Evolutionary conservation across 805 yeast species (phyloP), one percentile per base, ranked within the genome.

Genomic region (Cyberlindnera mrakii): DNA sequence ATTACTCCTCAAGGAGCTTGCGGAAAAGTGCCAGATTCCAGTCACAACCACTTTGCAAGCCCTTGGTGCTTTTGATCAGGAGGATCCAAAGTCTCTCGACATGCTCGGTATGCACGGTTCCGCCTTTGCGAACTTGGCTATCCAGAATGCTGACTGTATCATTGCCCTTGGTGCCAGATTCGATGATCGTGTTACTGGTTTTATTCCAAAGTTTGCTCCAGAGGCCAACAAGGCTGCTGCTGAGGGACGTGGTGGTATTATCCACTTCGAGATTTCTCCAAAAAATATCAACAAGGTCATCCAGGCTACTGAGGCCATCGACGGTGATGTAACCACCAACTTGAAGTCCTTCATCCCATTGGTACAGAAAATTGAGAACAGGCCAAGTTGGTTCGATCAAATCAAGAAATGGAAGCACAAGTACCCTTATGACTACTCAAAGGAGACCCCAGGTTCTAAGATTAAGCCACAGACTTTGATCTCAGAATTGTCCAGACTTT

Each of bases 71-170:
- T 93, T 82, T 59, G 96, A 93, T 67, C 98, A 93, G 71, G 77
- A 74, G 49, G 96, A 90, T 67, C 82, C 81, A 51, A 88, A 89
- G 66, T 83, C 96, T 20, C 68, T 93, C 53, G 96, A 91, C 66
- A 88, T 93, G 95, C 77, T 93, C 53, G 99, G 99, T 57, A 93
- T 93, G 99, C 99, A 93, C 67, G 99, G 99, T 52, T 76, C 82
- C 48, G 96, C 89, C 40, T 88, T 89, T 56, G 99, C 99, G 54
- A 93, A 93, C 74, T 64, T 85, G 59, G 95, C 98, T 41, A 83
- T 93, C 54, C 99, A 93, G 71, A 74, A 80, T 46, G 96, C 98
- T 33, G 99, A 93, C 67, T 71, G 90, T 57, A 87, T 93, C 60
- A 68, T 93, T 49, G 98, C 98, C 15, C 73, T 93, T 35, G 99